These are phyloP conservation scores for Favolaschia claudopus DNA, from an alignment of 768 basidiomycete genomes.

Conservation along the genomic window DNA sequence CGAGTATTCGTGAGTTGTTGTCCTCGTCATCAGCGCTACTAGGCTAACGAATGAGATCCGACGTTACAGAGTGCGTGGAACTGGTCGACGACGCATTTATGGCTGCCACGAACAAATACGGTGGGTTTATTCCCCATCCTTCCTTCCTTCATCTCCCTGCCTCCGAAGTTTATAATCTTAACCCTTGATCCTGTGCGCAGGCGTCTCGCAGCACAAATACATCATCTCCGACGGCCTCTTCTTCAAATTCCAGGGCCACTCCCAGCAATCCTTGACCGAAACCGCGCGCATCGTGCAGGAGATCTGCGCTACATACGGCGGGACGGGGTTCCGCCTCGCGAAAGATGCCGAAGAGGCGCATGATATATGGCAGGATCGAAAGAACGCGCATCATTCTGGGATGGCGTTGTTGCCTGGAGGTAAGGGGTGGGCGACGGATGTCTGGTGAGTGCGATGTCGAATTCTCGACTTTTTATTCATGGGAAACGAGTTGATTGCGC, in stretches of 20 bases:
- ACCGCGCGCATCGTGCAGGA: constrained; percentile 64
- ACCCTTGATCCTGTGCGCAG: too few species aligned
- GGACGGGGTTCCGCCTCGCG: constrained; percentile 72
- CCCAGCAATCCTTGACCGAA: constrained; percentile 63
- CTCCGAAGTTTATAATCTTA: too few species aligned
- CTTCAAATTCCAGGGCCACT: constrained; percentile 87
- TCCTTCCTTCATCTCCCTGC: not conserved
- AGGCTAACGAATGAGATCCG: not conserved
- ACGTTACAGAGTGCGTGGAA: constrained; percentile 77
- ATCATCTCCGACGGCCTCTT: constrained; percentile 76
- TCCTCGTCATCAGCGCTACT: not conserved
- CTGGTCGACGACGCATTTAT: constrained; percentile 79
- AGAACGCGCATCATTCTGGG: constrained; percentile 67
- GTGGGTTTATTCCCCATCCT: constrained; percentile 32
- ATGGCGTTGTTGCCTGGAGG: constrained; percentile 64
- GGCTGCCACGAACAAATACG: constrained; percentile 63
- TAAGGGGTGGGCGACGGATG: constrained; percentile 76
- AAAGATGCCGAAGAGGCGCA: constrained; percentile 68
- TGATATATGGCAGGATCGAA: constrained; percentile 77
- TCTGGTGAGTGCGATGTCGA: constrained; percentile 56
- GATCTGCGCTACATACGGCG: constrained; percentile 71
- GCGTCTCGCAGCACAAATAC: constrained; percentile 57
- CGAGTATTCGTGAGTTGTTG: constrained; percentile 67
- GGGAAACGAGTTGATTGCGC: too few species aligned
- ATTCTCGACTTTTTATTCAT: not conserved